Evolutionary conservation across 2,329 filamentous ascomycete species (phyloP).

Genomic region (Lachnellula willkommii): DNA sequence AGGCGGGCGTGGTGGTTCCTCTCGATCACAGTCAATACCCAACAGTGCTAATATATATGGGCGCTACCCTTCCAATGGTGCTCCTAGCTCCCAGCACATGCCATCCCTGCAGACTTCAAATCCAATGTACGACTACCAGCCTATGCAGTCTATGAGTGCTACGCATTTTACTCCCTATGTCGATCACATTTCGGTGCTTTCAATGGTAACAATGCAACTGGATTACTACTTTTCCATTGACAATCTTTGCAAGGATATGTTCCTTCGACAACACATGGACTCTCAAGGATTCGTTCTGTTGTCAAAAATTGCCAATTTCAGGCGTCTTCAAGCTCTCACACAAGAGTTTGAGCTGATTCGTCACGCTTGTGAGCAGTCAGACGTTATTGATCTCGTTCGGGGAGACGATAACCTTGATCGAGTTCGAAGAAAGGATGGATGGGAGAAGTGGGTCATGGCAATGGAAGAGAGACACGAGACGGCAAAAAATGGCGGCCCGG

Average conservation of each 20-base stretch:
- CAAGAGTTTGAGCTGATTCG: conserved; percentile 70
- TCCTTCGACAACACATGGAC: conserved; percentile 86
- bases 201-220: conserved; percentile 47
- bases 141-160: conserved; percentile 52
- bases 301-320: conserved; percentile 76
- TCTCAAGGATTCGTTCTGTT: conserved; percentile 86
- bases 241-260: conserved; percentile 91
- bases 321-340: conserved; percentile 70
- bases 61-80: conserved; percentile 34
- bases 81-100: conserved; percentile 33
- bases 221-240: conserved; percentile 98
- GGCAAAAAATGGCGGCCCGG: conserved; percentile 69
- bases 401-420: conserved; percentile 75
- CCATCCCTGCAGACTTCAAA: conserved; percentile 42
- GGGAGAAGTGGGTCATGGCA: conserved; percentile 74
- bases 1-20: conserved; percentile 44
- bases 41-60: conserved; percentile 44
- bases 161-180: conserved; percentile 53
- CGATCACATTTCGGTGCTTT: conserved; percentile 46
- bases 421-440: conserved; percentile 67
- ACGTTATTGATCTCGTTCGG: conserved; percentile 66
- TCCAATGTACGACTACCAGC: conserved; percentile 52
- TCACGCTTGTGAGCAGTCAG: conserved; percentile 66
- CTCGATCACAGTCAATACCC: conserved; percentile 57
- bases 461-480: conserved; percentile 65